Conservation (phyloP, 1,284 basidiomycete genomes). For the Tetrapyrgos nigripes region DNA sequence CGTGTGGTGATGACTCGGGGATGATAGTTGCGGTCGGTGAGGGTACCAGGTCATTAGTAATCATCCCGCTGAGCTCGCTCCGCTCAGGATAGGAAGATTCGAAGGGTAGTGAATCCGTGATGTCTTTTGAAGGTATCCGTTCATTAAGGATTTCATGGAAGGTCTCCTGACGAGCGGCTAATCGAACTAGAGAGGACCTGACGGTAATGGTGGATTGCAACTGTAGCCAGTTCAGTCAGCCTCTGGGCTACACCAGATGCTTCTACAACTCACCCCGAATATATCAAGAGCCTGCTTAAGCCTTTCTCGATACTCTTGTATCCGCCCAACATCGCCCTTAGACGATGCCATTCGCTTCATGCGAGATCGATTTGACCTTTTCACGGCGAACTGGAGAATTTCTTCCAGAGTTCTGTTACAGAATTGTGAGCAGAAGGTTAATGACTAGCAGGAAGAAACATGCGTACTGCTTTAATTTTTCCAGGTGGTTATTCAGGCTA, state of each 20-base stretch:
- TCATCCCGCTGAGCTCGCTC: too few relatives aligned
- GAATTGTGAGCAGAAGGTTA: not conserved
- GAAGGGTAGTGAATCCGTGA: not conserved
- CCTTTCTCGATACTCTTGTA: slow-evolving; percentile 6
- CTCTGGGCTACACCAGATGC: not conserved
- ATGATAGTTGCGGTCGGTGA: too few relatives aligned
- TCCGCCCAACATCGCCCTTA: not conserved
- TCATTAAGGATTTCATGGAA: slow-evolving; percentile 2
- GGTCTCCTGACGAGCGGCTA: slow-evolving; percentile 1
- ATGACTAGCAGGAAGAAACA: not conserved
- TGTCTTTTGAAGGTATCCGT: not conserved
- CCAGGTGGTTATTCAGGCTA: slow-evolving; percentile 1
- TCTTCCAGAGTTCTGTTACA: not conserved
- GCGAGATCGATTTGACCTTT: not conserved
- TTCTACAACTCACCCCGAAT: not conserved
- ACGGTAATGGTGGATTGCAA: slow-evolving; percentile 8
- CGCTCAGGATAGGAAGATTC: too few relatives aligned
- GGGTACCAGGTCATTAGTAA: too few relatives aligned
- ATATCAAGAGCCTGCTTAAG: slow-evolving; percentile 7
- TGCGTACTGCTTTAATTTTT: not conserved
- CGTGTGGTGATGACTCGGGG: not conserved
- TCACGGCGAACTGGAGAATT: not conserved
- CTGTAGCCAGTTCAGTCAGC: not conserved
- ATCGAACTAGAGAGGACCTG: not conserved
- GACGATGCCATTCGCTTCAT: not conserved